Percentiles rank a stretch among this genome's conserved stretches.
Evolutionary conservation across 2,329 filamentous ascomycete genomes (phyloP).

Genomic region (Didymella keratinophila): DNA sequence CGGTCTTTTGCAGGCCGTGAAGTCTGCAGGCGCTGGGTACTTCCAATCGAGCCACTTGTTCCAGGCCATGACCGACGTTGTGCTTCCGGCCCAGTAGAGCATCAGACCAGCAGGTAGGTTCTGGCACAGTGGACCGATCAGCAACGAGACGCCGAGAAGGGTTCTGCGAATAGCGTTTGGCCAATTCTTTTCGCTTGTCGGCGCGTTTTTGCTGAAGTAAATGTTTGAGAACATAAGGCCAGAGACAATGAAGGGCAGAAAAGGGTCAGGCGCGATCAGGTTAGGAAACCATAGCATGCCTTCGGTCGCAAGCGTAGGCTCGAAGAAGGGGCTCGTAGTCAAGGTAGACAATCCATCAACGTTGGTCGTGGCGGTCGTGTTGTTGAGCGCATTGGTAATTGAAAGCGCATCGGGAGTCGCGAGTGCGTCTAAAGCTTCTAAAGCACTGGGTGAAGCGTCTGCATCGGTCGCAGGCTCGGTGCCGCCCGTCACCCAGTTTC

Average conservation of each 20-base stretch:
- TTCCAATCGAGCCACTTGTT: conserved; percentile 45
- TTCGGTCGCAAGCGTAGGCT: conserved; percentile 62
- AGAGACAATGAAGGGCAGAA: conserved; percentile 60
- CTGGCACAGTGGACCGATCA: conserved; percentile 46
- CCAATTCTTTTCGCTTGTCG: conserved; percentile 24
- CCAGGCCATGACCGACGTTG: conserved; percentile 44
- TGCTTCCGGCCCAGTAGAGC: conserved; percentile 52
- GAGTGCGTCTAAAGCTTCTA: not conserved
- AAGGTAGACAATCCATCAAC: conserved; percentile 18
- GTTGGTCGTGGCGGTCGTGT: not conserved
- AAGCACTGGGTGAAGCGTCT: not conserved
- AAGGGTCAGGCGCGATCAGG: conserved; percentile 62
- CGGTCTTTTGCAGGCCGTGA: conserved; percentile 40
- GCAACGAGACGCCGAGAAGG: conserved; percentile 39
- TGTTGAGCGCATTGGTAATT: not conserved
- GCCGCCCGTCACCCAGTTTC: conserved; percentile 1
- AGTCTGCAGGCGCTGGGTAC: conserved; percentile 37
- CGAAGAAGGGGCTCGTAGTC: conserved; percentile 45
- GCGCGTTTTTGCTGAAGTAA: conserved; percentile 35
- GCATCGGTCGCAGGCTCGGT: not conserved
- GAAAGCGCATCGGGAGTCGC: not conserved
- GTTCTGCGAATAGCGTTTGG: conserved; percentile 33
- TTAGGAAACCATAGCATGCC: conserved; percentile 69
- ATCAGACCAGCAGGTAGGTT: conserved; percentile 52
- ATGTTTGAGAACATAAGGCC: conserved; percentile 60